Percentiles rank a stretch among this genome's conserved stretches.
These are phyloP conservation scores for Xylaria grammica DNA, from an alignment of 495 filamentous ascomycete species.

Conservation along the genomic window DNA sequence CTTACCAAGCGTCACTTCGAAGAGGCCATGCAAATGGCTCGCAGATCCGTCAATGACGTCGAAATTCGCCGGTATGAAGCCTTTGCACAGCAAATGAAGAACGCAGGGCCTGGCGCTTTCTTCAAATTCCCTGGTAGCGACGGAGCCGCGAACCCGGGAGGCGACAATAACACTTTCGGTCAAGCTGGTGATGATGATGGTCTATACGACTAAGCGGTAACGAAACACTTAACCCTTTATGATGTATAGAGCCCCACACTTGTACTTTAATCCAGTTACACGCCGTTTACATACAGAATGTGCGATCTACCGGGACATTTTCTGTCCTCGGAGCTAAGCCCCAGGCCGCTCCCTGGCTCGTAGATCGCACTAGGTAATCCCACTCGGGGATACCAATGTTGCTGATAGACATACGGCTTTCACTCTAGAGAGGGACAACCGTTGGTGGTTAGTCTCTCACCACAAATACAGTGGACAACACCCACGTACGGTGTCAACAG, in stretches of 20 bases:
- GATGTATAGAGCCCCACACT: constrained; percentile 12
- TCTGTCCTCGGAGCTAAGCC: neutral
- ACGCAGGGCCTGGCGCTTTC: constrained; percentile 88
- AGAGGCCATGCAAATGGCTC: constrained; percentile 94
- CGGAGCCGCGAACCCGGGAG: constrained; percentile 56
- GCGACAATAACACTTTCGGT: constrained; percentile 59
- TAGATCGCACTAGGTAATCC: neutral
- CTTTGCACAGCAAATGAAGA: constrained; percentile 98
- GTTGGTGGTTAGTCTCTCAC: constrained; percentile 4
- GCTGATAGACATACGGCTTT: constrained; percentile 20
- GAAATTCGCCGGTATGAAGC: constrained; percentile 98
- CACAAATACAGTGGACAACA: neutral
- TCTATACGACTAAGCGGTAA: constrained; percentile 67
- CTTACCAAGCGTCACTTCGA: constrained; percentile 97
- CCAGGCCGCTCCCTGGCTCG: neutral
- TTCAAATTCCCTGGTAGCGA: constrained; percentile 87
- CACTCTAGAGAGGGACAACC: constrained; percentile 16
- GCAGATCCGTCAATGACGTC: constrained; percentile 92
- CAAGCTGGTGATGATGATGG: constrained; percentile 87
- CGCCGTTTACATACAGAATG: constrained; percentile 23
- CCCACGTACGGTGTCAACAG: neutral
- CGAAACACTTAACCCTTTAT: neutral
- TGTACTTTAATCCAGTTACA: constrained; percentile 34
- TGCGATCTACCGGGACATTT: constrained; percentile 14
- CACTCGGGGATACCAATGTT: neutral